phyloP scores from a whole-genome alignment of 1,139 yeast genomes.

The Blastobotrys proliferans region DNA sequence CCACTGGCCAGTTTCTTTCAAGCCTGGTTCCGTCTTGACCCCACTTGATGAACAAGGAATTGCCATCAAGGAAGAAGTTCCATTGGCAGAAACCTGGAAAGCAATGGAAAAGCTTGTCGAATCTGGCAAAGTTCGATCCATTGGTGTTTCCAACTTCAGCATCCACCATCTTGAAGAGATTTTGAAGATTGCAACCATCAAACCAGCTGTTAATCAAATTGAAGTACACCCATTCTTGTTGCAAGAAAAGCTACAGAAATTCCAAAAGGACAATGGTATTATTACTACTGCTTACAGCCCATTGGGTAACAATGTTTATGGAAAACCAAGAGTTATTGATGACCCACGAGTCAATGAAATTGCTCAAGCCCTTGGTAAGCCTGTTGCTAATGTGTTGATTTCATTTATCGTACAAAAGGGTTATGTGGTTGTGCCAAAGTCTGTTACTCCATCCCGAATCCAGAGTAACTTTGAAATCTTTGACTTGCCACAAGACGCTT shows the following conservation, averaged over 20 bases:
- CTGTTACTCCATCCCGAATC: conserved; percentile 51
- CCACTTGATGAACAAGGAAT: conserved; percentile 27
- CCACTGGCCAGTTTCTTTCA: conserved; percentile 41
- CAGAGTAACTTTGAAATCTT: conserved; percentile 45
- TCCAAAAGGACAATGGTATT: conserved; percentile 54
- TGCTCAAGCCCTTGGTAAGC: conserved; percentile 38
- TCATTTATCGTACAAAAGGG: conserved; percentile 41
- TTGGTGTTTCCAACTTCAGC: conserved; percentile 79
- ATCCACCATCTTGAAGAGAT: conserved; percentile 70
- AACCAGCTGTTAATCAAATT: conserved; percentile 77
- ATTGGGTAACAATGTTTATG: conserved; percentile 77
- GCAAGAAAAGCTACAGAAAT: conserved; percentile 63
- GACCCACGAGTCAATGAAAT: conserved; percentile 46
- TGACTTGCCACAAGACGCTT: conserved; percentile 42
- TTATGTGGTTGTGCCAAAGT: conserved; percentile 68
- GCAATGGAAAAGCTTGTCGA: conserved; percentile 45
- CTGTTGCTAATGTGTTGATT: conserved; percentile 44
- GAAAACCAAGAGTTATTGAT: conserved; percentile 51
- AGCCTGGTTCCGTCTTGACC: conserved; percentile 40
- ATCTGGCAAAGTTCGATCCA: conserved; percentile 60
- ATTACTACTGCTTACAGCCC: conserved; percentile 81
- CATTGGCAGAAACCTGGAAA: conserved; percentile 52
- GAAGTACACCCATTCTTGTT: conserved; percentile 89
- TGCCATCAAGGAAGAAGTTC: conserved; percentile 39
- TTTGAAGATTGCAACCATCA: conserved; percentile 62